Conservation (phyloP, 768 basidiomycete species). For the Xerocomellus intermedius region DNA sequence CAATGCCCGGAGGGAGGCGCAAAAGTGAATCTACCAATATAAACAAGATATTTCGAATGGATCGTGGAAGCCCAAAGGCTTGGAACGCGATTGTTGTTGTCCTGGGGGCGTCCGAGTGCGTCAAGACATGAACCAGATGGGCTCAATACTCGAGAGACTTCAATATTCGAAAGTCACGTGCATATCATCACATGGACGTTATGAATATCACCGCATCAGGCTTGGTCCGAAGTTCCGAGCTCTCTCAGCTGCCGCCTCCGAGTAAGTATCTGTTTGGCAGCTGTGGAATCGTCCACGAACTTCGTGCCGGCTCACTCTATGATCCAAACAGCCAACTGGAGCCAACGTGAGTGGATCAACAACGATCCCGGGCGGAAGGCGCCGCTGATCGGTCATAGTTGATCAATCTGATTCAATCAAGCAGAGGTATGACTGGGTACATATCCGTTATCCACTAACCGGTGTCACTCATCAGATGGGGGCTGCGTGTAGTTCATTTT, state of each 20-base stretch:
- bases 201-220: slow-evolving; percentile 5
- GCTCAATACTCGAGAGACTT: slow-evolving; percentile 14
- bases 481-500: not conserved
- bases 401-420: slow-evolving; percentile 5
- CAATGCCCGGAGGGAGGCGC: slow-evolving; percentile 4
- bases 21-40: slow-evolving; percentile 20
- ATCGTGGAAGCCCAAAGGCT: slow-evolving; percentile 8
- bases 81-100: slow-evolving; percentile 10
- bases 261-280: too few species aligned
- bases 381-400: not conserved
- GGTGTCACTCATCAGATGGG: not conserved
- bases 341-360: not conserved
- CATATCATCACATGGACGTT: slow-evolving; percentile 2
- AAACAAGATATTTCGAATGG: slow-evolving; percentile 20
- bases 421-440: not conserved
- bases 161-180: slow-evolving; percentile 26
- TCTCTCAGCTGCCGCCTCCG: too few species aligned
- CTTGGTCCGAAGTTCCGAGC: too few species aligned
- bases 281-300: too few species aligned
- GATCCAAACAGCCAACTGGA: not conserved
- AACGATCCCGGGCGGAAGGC: not conserved
- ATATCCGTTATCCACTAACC: too few species aligned
- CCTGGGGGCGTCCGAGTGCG: slow-evolving; percentile 7
- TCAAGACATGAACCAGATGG: slow-evolving; percentile 24
- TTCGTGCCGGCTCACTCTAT: not conserved